Evolutionary conservation across 768 basidiomycete species (phyloP), one percentile per base, ranked within the genome.

Genomic region (Amanita inopinata): DNA sequence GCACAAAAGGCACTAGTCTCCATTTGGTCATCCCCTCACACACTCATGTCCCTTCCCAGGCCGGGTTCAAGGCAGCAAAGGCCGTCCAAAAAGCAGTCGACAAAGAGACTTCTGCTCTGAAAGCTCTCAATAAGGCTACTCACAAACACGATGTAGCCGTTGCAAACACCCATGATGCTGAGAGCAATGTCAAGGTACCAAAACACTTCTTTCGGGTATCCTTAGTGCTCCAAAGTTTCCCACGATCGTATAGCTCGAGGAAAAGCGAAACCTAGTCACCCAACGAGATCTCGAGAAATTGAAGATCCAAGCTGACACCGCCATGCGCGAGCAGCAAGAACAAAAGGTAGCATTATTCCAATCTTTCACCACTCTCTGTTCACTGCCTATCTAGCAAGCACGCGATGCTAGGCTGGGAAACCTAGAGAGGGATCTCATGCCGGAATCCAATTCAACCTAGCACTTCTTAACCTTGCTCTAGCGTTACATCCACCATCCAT

Each of bases 81-180:
- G 43, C 34, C n/a, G 11, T 44, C 27, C 33, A 66, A 27, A 78
- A 75, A 53, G 59, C 70, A 38, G 64, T 70, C 46, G 66, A 67
- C 51, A 60, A 62, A 37, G 77, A 83, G 55, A 63, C 73, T 47
- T 66, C 66, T 47, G 59, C 67, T 3, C 63, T 70, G n/a, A 64
- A 69, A 42, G 64, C 66, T 17, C 56, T 78, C 36, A 70, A 73
- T 54, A 66, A 74, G 38, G 73, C 76, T 5, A 65, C 67, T 11
- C 69, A 75, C 47, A 56, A 63, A 14, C 77, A 78, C 47, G 70
- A 80, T 17, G 51, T 63, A 12, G 71, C 75, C 2, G 42, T 71
- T 14, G 57, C 70, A 11, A 53, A 65, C 36, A 54, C 68, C 17
- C 61, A 62, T 41, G 63, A 55, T 33, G 70, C 71, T 0, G 63